A percentile compares a stretch with the other conserved stretches of the same genome.
Evolutionary conservation across 345 rosid genomes (phyloP).

Genomic region (Eucalyptus marginata): DNA sequence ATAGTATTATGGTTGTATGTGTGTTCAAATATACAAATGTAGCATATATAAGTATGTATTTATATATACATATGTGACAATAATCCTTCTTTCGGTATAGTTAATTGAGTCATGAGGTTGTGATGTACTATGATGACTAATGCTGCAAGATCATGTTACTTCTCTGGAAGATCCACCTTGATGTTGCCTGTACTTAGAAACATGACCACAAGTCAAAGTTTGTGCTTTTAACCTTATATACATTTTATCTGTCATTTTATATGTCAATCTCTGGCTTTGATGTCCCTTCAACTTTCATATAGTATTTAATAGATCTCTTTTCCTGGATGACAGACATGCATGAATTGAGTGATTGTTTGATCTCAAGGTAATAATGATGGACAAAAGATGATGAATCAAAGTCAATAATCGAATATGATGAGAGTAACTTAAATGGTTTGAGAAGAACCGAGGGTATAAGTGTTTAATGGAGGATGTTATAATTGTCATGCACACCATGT

Average conservation of each 20-base stretch:
- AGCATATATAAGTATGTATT: not conserved
- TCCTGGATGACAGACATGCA: too few relatives aligned
- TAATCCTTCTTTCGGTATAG: not conserved
- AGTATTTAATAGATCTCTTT: not conserved
- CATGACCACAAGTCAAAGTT: not conserved
- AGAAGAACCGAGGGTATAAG: not conserved
- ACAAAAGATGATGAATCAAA: not conserved
- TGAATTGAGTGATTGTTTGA: too few relatives aligned
- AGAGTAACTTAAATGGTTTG: not conserved
- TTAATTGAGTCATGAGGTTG: not conserved
- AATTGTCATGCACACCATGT: not conserved
- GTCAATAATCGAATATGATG: not conserved
- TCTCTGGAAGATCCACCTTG: not conserved
- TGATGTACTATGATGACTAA: not conserved
- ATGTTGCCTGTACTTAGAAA: not conserved
- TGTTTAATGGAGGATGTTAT: not conserved
- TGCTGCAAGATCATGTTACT: not conserved
- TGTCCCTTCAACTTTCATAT: not conserved
- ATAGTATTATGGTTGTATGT: not conserved
- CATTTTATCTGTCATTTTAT: not conserved
- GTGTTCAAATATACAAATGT: not conserved
- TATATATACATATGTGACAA: not conserved
- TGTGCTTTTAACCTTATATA: not conserved
- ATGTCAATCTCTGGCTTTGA: not conserved
- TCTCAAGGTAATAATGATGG: too few relatives aligned